Conservation (phyloP, 2,329 filamentous ascomycete genomes). For the Sporothrix phasma region DNA sequence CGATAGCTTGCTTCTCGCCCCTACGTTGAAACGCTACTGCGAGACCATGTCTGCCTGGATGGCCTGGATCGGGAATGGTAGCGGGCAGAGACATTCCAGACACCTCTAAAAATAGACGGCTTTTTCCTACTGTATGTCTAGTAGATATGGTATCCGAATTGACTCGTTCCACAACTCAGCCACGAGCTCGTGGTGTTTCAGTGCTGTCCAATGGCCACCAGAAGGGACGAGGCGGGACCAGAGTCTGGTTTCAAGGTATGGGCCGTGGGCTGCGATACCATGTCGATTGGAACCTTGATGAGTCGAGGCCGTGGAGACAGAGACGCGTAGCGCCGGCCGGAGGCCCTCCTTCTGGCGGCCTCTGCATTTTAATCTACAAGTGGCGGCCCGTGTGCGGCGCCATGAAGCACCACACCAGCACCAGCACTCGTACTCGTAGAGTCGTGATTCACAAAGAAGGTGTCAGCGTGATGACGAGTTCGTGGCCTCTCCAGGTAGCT, state of each 20-base stretch:
- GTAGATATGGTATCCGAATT: background rate
- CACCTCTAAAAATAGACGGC: background rate
- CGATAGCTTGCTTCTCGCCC: background rate
- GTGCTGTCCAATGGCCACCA: background rate
- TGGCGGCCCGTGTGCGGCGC: no score
- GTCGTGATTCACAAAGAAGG: no score
- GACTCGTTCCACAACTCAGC: background rate
- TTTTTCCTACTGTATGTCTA: background rate
- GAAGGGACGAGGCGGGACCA: background rate
- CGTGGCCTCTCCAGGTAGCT: no score
- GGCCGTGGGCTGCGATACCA: background rate
- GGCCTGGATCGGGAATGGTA: background rate
- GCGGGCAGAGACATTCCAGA: background rate
- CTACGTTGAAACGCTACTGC: conserved; percentile 1
- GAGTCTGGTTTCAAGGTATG: background rate
- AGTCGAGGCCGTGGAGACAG: background rate
- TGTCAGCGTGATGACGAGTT: no score
- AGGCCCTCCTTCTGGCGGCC: background rate
- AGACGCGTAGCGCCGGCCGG: background rate
- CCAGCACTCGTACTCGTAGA: no score
- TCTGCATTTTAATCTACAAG: no score
- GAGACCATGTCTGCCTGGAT: background rate
- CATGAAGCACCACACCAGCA: no score
- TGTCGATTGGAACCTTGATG: background rate
- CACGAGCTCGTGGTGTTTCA: background rate